Percentiles rank a stretch among this genome's conserved stretches.
Evolutionary conservation across 1,284 basidiomycete genomes (phyloP).

Genomic region (Bjerkandera adusta): DNA sequence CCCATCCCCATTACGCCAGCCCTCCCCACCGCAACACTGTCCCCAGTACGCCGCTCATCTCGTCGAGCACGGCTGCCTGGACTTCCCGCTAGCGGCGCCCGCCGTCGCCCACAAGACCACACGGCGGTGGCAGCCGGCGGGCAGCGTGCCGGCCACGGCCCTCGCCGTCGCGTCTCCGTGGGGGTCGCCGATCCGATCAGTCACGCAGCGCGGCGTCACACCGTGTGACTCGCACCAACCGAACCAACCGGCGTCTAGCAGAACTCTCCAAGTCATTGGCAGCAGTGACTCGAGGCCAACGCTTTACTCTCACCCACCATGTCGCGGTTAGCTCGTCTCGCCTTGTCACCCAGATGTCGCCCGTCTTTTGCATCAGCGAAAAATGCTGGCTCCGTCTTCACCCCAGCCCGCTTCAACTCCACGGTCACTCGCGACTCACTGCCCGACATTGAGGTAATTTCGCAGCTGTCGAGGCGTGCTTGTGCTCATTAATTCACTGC

Average conservation of each 20-base stretch:
- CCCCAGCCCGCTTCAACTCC: conserved; percentile 19
- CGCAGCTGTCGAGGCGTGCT: background rate
- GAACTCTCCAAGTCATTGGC: too few species aligned
- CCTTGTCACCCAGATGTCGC: conserved; percentile 2
- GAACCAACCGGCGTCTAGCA: too few species aligned
- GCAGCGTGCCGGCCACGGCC: background rate
- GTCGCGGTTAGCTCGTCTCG: conserved; percentile 8
- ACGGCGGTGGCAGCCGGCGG: too few species aligned
- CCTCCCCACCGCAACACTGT: background rate
- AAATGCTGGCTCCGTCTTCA: background rate
- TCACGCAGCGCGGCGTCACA: too few species aligned
- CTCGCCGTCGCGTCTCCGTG: too few species aligned
- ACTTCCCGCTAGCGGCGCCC: too few species aligned
- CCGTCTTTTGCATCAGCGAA: background rate
- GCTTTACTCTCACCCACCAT: conserved; percentile 6
- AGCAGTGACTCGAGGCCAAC: background rate
- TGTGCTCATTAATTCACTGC: background rate
- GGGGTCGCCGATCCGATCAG: too few species aligned
- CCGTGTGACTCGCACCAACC: too few species aligned
- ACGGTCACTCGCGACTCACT: conserved; percentile 22
- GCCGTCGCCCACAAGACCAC: too few species aligned
- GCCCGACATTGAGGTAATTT: conserved; percentile 30
- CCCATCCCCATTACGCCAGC: conserved; percentile 1
- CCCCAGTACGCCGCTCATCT: background rate
- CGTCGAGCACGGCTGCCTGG: background rate